These are phyloP conservation scores for Thelephora terrestris DNA, from an alignment of 1,284 basidiomycete species.

Conservation along the genomic window DNA sequence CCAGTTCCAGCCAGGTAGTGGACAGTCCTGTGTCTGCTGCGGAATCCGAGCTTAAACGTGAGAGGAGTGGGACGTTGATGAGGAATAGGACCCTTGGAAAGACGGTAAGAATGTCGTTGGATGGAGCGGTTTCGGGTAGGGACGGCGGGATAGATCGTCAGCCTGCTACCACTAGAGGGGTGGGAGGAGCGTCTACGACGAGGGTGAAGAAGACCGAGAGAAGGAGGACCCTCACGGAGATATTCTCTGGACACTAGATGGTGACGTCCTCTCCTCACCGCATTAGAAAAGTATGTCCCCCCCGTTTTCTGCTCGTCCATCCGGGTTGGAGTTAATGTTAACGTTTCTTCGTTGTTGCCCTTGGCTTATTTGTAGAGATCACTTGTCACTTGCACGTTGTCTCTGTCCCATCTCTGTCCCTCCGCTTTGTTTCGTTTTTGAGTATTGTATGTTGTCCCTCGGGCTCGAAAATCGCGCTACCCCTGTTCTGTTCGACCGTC, in stretches of 20 bases:
- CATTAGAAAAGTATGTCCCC: no score
- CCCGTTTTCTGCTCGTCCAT: no score
- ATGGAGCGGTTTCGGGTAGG: constrained; percentile 26
- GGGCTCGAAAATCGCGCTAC: no score
- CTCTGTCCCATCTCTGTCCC: no score
- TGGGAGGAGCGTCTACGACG: constrained; percentile 27
- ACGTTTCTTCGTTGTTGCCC: no score
- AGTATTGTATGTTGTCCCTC: no score
- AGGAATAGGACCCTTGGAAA: constrained; percentile 33
- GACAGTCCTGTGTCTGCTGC: constrained; percentile 34
- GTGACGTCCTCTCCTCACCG: neutral
- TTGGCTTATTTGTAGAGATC: no score
- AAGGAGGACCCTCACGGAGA: constrained; percentile 38
- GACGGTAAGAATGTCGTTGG: constrained; percentile 38
- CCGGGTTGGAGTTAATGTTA: no score
- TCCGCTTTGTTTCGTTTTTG: no score
- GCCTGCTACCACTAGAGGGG: constrained; percentile 26
- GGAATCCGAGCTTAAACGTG: constrained; percentile 29
- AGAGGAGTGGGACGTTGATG: constrained; percentile 26
- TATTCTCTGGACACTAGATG: constrained; percentile 23
- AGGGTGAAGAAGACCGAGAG: no score
- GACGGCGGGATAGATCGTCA: constrained; percentile 21
- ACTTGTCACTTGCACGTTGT: no score
- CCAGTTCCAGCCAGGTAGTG: constrained; percentile 12
- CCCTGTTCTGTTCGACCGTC: no score